Evolutionary conservation across 805 yeast genomes (phyloP).

Genomic region (Lipomyces kockii): DNA sequence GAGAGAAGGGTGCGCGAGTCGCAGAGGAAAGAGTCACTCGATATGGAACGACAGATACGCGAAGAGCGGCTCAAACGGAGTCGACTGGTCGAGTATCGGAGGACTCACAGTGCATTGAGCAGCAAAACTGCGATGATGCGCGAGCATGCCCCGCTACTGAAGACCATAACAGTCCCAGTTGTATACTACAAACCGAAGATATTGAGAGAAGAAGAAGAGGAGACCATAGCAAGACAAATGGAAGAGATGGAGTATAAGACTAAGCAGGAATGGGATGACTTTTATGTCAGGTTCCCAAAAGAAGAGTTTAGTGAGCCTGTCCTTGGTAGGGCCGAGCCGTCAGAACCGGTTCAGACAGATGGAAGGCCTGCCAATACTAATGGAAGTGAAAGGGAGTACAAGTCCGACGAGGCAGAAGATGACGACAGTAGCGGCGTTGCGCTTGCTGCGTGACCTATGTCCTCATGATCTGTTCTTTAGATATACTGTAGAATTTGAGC

Average conservation of each 20-base stretch:
- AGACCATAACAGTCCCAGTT: neutral
- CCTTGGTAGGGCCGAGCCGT: neutral
- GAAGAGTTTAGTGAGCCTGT: neutral
- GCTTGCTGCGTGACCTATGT: neutral
- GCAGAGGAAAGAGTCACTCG: constrained; percentile 6
- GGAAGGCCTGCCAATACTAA: neutral
- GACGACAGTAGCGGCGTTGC: neutral
- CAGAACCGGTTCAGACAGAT: neutral
- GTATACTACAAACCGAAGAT: constrained; percentile 1
- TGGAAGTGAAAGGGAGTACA: neutral
- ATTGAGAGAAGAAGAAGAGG: neutral
- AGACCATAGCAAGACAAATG: neutral
- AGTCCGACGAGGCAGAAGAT: constrained; percentile 1
- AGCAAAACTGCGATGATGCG: neutral
- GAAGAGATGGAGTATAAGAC: constrained; percentile 10
- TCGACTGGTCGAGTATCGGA: neutral
- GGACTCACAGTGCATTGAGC: neutral
- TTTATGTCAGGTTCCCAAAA: constrained; percentile 11
- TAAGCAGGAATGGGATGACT: constrained; percentile 18
- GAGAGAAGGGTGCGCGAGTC: constrained; percentile 21
- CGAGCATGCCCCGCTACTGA: neutral
- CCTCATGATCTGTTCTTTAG: neutral
- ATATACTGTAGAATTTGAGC: neutral
- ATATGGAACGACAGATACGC: constrained; percentile 6
- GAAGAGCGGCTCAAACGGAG: constrained; percentile 9